Base-by-base conservation (phyloP, 495 filamentous ascomycete genomes). In the Podospora pseudopauciseta region DNA sequence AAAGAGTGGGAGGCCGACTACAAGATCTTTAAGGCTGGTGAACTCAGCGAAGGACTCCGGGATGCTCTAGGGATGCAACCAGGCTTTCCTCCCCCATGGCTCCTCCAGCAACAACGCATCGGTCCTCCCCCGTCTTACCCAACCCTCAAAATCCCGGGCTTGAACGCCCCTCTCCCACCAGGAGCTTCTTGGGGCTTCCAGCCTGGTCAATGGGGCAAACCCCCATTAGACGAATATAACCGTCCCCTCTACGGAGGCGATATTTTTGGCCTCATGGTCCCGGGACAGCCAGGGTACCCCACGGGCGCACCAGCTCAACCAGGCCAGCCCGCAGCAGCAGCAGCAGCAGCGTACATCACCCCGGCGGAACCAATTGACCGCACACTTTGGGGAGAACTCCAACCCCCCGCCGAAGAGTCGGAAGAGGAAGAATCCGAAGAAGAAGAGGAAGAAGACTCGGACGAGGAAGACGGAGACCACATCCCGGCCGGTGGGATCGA, bases 1-100 rank as follows among this genome's bases (percentile, higher is more conserved):
- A 99, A 99, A 76, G 95, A 99, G 78, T 97, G 92, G 76, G 95
- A 99, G 79, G 97, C 94, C 5, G 97, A 98, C 80, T 84, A 96
- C 60, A 88, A 88, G 71, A 91, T 97, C 80, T 84, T 97, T 60
- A 88, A 92, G 64, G 92, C 96, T 4, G 95, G 95, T 49, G 94
- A 98, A 72, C 77, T 97, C 59, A 95, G 90, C 71, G 91, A 97
- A 44, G 90, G 93, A 71, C 82, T 98, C 58, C 93, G 92, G 73
- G 95, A 98, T 71, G 94, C 95, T 18, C 84, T 99, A 2, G 95
- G 92, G 75, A 99, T 99, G 79, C 91, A 93, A 30, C 93, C 93
- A 4, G 95, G 93, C 65, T 93, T 92, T 18, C 95, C 95, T 20
- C 94, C 95, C 19, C 95, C 95, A 30, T 99, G 95, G 95, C 86